Evolutionary conservation across 2,329 filamentous ascomycete species (phyloP), one percentile per base, ranked within the genome.

Genomic region (Nemania abortiva): DNA sequence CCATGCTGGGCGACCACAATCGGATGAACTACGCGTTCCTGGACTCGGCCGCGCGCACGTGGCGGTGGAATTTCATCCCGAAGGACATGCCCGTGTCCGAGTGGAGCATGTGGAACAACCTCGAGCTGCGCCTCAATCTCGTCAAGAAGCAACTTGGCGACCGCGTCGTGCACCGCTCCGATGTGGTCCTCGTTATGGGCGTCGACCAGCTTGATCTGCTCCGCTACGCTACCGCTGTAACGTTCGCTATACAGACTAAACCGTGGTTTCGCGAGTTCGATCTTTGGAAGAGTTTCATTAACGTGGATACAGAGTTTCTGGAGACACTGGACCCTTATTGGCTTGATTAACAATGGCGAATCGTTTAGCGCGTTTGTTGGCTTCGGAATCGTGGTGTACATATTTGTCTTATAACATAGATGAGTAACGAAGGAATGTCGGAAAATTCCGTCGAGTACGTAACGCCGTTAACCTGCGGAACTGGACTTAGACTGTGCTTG

Each of bases 241-340:
- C 81, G 22, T 86, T 82, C 77, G 79, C 79, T n/a, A 74, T 86
- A 20, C 82, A 84, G 77, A 85, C 81, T 7, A 79, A 80, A 72
- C 84, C 84, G 15, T 86, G 84, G 84, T 77, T 82, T 63, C 71
- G 82, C 66, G 85, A 87, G 79, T 77, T 86, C 49, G 84, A 87
- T 76, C 79, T 85, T 53, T 85, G 83, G 83, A 82, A 81, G 76
- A 86, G 83, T 69, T 86, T 86, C 77, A 76, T 86, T 6, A 82
- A 84, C 74, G 83, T 87, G 0, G 82, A 83, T 69, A 49, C 82
- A 34, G 74, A 70, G 24, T 85, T 86, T 71, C 71, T 86, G 74
- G 80, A 83, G 70, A 74, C 72, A 0, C 69, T 86, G 76, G 76
- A 84, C 71, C 73, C 76, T 68, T 75, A 73, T 64, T 84, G 82